phyloP scores from a whole-genome alignment of 257 asterid species.

The Oldenlandia corymbosa region DNA sequence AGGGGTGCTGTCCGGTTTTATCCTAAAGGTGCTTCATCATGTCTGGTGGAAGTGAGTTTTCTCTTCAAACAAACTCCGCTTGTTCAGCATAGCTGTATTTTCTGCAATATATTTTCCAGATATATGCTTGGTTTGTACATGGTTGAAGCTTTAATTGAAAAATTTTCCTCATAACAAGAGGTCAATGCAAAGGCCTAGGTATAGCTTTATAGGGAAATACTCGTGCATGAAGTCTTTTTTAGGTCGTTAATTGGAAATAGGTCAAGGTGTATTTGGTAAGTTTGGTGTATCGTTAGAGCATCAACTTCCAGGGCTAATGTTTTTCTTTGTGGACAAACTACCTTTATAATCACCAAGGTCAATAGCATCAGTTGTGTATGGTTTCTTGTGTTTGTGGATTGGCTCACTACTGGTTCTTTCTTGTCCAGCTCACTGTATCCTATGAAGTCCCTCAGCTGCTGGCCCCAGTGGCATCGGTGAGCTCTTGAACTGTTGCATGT shows the following conservation, averaged over 20 bases:
- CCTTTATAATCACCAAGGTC: too few relatives aligned
- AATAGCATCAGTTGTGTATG: too few relatives aligned
- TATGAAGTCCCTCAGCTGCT: conserved; percentile 87
- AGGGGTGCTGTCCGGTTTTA: conserved; percentile 96
- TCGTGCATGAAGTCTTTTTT: background rate
- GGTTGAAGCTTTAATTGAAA: conserved; percentile 1
- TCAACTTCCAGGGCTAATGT: too few relatives aligned
- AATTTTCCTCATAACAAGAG: too few relatives aligned
- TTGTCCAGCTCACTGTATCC: conserved; percentile 86
- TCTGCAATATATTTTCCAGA: background rate
- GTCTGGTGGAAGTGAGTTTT: conserved; percentile 64
- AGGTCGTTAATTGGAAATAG: background rate
- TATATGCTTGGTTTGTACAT: background rate
- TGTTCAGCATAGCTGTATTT: background rate
- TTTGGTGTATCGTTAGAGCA: too few relatives aligned
- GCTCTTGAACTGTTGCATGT: conserved; percentile 25
- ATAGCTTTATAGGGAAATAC: too few relatives aligned
- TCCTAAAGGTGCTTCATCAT: conserved; percentile 73
- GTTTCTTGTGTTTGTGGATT: background rate
- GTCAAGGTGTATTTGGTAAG: background rate
- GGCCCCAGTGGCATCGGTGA: conserved; percentile 88
- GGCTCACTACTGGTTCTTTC: conserved; percentile 16
- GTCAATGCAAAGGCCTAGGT: too few relatives aligned
- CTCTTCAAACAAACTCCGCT: conserved; percentile 19
- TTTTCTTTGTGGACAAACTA: too few relatives aligned